phyloP scores from a whole-genome alignment of 148 eudicot species.

The Chenopodium formosanum region DNA sequence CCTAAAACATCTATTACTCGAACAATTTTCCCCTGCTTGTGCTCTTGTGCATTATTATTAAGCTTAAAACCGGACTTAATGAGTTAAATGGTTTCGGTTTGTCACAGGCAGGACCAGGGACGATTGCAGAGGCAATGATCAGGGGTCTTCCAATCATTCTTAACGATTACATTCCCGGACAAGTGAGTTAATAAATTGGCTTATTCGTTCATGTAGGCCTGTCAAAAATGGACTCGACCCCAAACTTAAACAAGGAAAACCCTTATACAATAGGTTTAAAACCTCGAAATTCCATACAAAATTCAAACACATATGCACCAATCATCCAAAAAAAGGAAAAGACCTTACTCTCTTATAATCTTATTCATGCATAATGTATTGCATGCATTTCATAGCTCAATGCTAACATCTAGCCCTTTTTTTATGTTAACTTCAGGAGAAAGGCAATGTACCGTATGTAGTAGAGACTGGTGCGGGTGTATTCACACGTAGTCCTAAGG shows the following conservation, averaged over 20 bases:
- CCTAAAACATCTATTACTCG: not conserved
- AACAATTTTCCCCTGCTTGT: not conserved
- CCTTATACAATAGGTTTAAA: not conserved
- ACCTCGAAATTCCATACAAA: too few relatives aligned
- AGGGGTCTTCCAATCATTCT: slow-evolving; percentile 96
- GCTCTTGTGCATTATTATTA: not conserved
- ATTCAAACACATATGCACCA: too few relatives aligned
- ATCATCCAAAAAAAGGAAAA: too few relatives aligned
- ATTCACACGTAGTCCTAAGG: slow-evolving; percentile 79
- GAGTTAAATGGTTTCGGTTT: slow-evolving; percentile 7
- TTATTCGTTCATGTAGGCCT: not conserved
- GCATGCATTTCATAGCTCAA: not conserved
- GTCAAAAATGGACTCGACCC: too few relatives aligned
- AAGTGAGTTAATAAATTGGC: slow-evolving; percentile 46
- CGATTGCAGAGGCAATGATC: slow-evolving; percentile 96
- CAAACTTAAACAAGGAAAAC: too few relatives aligned
- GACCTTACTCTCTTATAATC: not conserved
- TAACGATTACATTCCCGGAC: slow-evolving; percentile 95
- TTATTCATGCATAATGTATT: not conserved
- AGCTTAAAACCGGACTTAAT: not conserved
- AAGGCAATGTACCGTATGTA: slow-evolving; percentile 93
- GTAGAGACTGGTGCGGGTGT: slow-evolving; percentile 95
- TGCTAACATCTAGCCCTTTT: not conserved
- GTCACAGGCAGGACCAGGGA: slow-evolving; percentile 94
- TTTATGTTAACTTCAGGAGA: slow-evolving; percentile 49